Conservation (phyloP, 495 filamentous ascomycete species). For the Paragyromitra xinjiangensis region DNA sequence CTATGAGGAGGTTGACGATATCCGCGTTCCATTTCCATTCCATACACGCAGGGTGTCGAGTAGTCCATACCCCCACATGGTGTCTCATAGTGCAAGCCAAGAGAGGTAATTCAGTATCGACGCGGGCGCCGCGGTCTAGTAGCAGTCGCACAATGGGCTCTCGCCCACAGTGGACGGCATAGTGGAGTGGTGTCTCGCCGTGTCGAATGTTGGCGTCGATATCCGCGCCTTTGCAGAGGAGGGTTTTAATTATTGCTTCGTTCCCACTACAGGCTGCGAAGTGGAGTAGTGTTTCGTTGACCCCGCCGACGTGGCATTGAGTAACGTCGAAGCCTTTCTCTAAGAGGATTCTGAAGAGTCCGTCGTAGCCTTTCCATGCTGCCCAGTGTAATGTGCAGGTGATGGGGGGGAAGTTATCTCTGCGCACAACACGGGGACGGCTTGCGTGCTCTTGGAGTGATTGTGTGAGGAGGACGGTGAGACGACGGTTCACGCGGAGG, state of each 20-base stretch:
- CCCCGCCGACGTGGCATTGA: neutral
- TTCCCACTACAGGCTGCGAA: conserved; percentile 26
- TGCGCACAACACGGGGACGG: neutral
- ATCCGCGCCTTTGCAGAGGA: conserved; percentile 5
- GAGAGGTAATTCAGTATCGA: neutral
- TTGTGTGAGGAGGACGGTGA: conserved; percentile 14
- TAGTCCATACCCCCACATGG: neutral
- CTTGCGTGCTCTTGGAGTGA: conserved; percentile 6
- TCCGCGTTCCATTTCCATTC: neutral
- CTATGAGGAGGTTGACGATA: conserved; percentile 17
- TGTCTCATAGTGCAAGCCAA: neutral
- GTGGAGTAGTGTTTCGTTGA: conserved; percentile 16
- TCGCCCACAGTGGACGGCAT: conserved; percentile 14
- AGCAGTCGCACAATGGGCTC: conserved; percentile 6
- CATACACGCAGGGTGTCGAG: neutral
- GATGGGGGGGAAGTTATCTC: neutral
- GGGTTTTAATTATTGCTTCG: neutral
- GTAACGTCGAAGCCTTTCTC: neutral
- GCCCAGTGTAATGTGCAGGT: conserved; percentile 17
- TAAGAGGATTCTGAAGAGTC: conserved; percentile 27
- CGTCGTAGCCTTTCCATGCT: conserved; percentile 21
- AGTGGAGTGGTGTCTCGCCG: conserved; percentile 10
- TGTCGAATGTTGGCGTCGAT: neutral
- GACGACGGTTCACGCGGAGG: conserved; percentile 17
- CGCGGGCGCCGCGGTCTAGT: neutral